phyloP scores from a whole-genome alignment of 345 rosid genomes.

The Citrus unshiu region DNA sequence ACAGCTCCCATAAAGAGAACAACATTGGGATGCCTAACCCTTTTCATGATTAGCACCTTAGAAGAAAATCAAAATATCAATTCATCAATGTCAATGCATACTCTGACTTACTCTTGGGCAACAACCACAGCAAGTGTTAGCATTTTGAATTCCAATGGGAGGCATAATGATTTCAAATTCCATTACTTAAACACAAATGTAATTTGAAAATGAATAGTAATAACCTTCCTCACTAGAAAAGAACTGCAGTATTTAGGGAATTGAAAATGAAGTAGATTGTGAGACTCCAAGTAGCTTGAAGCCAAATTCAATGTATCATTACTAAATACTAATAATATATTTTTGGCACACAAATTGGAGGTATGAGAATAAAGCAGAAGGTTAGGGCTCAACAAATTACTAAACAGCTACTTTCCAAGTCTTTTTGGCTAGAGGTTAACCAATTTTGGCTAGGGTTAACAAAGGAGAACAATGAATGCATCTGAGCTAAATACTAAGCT shows the following conservation, averaged over 20 bases:
- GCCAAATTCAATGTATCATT: not conserved
- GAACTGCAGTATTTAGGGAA: not conserved
- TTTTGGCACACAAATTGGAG: not conserved
- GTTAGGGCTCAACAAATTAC: not conserved
- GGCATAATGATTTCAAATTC: not conserved
- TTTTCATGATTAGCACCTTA: constrained; percentile 81
- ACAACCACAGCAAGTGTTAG: not conserved
- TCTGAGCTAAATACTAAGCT: not conserved
- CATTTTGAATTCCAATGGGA: not conserved
- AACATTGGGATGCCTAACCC: constrained; percentile 88
- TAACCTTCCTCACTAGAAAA: not conserved
- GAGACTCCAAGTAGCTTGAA: constrained; percentile 3
- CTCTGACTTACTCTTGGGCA: not conserved
- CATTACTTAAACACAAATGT: not conserved
- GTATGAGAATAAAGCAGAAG: not conserved
- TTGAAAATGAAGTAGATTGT: not conserved
- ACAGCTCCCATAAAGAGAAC: constrained; percentile 99
- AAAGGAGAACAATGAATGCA: not conserved
- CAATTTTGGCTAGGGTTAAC: not conserved
- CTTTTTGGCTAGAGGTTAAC: not conserved
- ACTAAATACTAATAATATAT: not conserved
- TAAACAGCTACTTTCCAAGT: not conserved
- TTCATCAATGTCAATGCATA: constrained; percentile 1
- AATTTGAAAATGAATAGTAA: not conserved
- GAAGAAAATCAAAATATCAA: constrained; percentile 14